Evolutionary conservation across 768 basidiomycete genomes (phyloP).

Genomic region (Lepiota brunneoincarnata): DNA sequence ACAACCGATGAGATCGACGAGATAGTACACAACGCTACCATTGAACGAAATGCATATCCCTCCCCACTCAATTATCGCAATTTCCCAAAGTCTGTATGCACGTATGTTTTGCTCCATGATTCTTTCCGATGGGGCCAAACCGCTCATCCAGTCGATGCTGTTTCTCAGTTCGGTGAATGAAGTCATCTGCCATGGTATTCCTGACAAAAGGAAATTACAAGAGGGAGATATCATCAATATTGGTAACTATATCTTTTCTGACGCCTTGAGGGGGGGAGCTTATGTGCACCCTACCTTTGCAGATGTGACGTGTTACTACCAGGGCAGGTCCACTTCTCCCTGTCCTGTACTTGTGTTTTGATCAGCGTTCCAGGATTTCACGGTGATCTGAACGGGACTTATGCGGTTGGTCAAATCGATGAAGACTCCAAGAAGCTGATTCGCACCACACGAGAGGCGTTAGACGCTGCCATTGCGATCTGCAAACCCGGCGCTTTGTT

Average conservation of each 20-base stretch:
- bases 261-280: neutral
- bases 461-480: slow-evolving; percentile 86
- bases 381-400: slow-evolving; percentile 90
- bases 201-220: slow-evolving; percentile 76
- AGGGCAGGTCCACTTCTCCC: slow-evolving; percentile 44
- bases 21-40: slow-evolving; percentile 88
- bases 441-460: slow-evolving; percentile 72
- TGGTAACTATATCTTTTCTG: slow-evolving; percentile 38
- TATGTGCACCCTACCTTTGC: neutral
- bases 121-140: neutral
- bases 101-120: slow-evolving; percentile 48
- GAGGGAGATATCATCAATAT: slow-evolving; percentile 98
- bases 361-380: slow-evolving; percentile 64
- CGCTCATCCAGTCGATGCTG: neutral
- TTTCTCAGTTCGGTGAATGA: slow-evolving; percentile 81
- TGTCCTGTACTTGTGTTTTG: neutral
- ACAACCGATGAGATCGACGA: slow-evolving; percentile 95
- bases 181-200: slow-evolving; percentile 96
- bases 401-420: slow-evolving; percentile 84
- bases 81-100: slow-evolving; percentile 97
- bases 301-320: slow-evolving; percentile 82
- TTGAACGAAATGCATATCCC: slow-evolving; percentile 91
- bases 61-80: slow-evolving; percentile 89
- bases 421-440: slow-evolving; percentile 84
- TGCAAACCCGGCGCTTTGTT: slow-evolving; percentile 94